Evolutionary conservation across 495 filamentous ascomycete species (phyloP), one percentile per base, ranked within the genome.

Genomic region (Wilcoxina mikolae): DNA sequence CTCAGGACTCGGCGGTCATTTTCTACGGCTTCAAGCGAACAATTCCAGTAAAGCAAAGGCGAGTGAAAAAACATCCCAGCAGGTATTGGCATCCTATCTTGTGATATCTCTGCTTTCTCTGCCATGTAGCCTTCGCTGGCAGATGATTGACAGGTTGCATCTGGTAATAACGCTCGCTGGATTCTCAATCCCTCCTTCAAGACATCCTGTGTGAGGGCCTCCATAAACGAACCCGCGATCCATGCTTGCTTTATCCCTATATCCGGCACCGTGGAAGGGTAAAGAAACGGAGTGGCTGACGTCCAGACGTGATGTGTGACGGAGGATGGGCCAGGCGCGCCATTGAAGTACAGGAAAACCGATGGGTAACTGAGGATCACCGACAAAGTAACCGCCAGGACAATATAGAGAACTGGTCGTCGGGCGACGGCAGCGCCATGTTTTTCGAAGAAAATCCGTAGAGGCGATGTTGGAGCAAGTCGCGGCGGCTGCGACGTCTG

Each of bases 261-360:
- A 53, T 76, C 73, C 12, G 72, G 64, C 11, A 44, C 22, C 15
- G 55, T 56, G n/a, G 47, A 29, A 5, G 61, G 53, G 33, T 60
- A 68, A n/a, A 65, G 65, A 51, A 79, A 74, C 23, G 79, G 78
- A 45, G 76, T 76, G 3, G 81, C 81, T 33, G 80, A 79, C 22
- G 82, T 85, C 83, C 83, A 87, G 51, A 83, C 83, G 73, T 85
- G 79, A 61, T 83, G 78, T 17, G 83, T 82, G 12, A 84, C 75
- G 72, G 46, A 79, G 76, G 48, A 75, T 70, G 68, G 78, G 72
- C 62, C 74, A 73, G 51, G 74, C 74, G 57, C 78, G 73, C 61
- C 79, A 73, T 67, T 71, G 71, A 60, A 78, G 68, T 81, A 82
- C 35, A 85, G 74, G 58, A 83, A 81, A 24, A 80, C 72, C 35